These are phyloP conservation scores for Heliosperma pusillum DNA, from an alignment of 148 eudicot genomes.

Conservation along the genomic window DNA sequence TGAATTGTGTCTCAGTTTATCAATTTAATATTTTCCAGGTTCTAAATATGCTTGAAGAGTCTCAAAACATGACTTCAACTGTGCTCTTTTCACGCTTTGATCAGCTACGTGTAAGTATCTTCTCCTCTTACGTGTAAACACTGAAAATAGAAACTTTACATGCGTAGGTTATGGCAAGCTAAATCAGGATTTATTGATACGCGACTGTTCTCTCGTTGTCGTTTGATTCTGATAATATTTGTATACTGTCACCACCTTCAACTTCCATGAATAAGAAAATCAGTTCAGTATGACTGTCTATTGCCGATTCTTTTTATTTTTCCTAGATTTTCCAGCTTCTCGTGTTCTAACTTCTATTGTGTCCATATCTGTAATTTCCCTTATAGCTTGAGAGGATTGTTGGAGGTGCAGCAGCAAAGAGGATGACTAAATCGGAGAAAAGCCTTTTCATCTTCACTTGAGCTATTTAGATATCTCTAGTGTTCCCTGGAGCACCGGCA, in stretches of 20 bases:
- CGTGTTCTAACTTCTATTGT: not conserved
- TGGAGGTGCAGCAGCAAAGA: conserved; percentile 57
- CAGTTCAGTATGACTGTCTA: not conserved
- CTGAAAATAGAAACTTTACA: too few species aligned
- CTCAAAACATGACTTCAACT: conserved; percentile 67
- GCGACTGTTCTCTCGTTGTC: not conserved
- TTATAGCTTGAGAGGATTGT: conserved; percentile 82
- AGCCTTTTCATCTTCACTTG: conserved; percentile 57
- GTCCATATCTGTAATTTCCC: not conserved
- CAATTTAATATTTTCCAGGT: conserved; percentile 40
- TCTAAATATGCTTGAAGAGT: conserved; percentile 84
- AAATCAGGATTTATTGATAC: too few species aligned
- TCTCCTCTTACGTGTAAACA: not conserved
- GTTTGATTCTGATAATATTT: not conserved
- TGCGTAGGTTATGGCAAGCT: too few species aligned
- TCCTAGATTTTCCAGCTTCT: not conserved
- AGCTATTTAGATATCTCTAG: not conserved
- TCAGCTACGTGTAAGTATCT: conserved; percentile 56
- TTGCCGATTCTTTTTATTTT: not conserved
- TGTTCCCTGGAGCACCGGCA: not conserved
- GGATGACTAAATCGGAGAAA: conserved; percentile 50
- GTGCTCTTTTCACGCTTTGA: conserved; percentile 74
- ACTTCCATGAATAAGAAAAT: too few species aligned
- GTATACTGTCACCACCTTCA: too few species aligned
- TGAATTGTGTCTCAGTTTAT: not conserved